Percentiles rank a stretch among this genome's conserved stretches.
These are phyloP conservation scores for Diplodia corticola DNA, from an alignment of 2,329 filamentous ascomycete genomes.

Conservation along the genomic window DNA sequence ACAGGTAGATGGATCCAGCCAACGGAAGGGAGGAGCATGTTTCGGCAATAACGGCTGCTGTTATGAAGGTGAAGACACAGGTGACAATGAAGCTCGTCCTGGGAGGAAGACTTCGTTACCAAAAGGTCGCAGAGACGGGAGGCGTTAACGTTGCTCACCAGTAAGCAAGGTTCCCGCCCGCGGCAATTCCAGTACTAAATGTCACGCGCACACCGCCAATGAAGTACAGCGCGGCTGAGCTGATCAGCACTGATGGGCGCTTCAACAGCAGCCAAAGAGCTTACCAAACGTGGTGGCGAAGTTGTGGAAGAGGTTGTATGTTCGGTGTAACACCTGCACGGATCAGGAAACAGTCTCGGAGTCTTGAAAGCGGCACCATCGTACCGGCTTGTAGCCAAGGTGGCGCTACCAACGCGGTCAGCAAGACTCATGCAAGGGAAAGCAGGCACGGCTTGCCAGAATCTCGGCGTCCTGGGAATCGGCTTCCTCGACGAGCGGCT, in stretches of 20 bases:
- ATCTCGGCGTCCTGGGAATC: conserved; percentile 15
- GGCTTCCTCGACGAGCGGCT: background rate
- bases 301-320: conserved; percentile 19
- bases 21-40: conserved; percentile 61
- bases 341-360: background rate
- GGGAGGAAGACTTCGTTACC: background rate
- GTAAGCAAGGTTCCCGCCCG: conserved; percentile 61
- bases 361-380: background rate
- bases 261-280: background rate
- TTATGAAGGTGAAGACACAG: conserved; percentile 62
- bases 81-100: conserved; percentile 63
- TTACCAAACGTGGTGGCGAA: conserved; percentile 17
- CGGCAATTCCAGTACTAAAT: conserved; percentile 63
- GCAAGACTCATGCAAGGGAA: background rate
- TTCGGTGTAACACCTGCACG: conserved; percentile 16
- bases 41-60: conserved; percentile 61
- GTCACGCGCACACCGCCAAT: conserved; percentile 62
- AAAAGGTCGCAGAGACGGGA: background rate
- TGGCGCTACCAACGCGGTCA: background rate
- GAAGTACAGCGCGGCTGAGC: conserved; percentile 60
- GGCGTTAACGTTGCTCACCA: conserved; percentile 44
- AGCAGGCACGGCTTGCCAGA: background rate
- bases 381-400: conserved; percentile 19
- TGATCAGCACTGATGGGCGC: conserved; percentile 10
- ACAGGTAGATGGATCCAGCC: conserved; percentile 61